These are phyloP conservation scores for Apiospora sp. DNA, from an alignment of 2,329 filamentous ascomycete genomes.

Conservation along the genomic window DNA sequence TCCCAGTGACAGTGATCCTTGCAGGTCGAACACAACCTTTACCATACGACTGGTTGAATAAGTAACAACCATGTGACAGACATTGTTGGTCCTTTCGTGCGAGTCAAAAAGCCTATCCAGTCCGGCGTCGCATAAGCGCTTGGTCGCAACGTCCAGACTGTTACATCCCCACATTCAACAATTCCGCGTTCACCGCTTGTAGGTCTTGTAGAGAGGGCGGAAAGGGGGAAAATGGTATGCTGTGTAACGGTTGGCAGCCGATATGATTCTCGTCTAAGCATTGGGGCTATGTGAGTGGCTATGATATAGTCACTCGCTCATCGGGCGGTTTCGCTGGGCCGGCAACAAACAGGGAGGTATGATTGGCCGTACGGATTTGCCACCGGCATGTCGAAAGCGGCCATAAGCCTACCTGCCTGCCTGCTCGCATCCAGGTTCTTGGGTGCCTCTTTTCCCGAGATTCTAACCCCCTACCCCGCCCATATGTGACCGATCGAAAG, in stretches of 20 bases:
- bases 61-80: too few species aligned
- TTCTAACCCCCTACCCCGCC: not conserved
- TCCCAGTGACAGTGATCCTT: too few species aligned
- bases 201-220: not conserved
- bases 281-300: not conserved
- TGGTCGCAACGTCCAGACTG: not conserved
- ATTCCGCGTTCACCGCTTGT: not conserved
- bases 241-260: not conserved
- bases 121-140: not conserved
- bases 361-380: not conserved
- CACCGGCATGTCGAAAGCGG: not conserved
- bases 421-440: not conserved
- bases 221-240: not conserved
- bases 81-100: too few species aligned
- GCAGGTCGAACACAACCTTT: too few species aligned
- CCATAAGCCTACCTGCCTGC: not conserved
- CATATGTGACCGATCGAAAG: not conserved
- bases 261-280: not conserved
- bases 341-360: not conserved
- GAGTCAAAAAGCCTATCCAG: not conserved
- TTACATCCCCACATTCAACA: too few species aligned
- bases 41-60: too few species aligned
- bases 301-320: not conserved
- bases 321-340: not conserved
- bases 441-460: not conserved